These are phyloP conservation scores for Brassica hybrid DNA, from an alignment of 441 rosid genomes.

Conservation along the genomic window DNA sequence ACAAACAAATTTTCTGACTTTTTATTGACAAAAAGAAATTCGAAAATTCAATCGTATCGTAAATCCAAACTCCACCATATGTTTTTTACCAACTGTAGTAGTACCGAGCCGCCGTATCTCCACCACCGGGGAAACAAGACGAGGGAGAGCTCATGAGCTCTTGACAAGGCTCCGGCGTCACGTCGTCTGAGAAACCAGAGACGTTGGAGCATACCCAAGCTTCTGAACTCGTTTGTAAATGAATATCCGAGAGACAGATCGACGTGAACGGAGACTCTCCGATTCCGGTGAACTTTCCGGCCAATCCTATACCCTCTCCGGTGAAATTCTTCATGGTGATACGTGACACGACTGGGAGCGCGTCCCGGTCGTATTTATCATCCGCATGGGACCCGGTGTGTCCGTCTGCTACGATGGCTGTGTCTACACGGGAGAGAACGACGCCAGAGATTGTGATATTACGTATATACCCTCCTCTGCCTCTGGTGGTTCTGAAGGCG, in stretches of 20 bases:
- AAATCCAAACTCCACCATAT: constrained; percentile 30
- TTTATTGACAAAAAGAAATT: constrained; percentile 35
- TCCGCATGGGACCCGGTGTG: constrained; percentile 74
- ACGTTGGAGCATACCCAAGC: constrained; percentile 75
- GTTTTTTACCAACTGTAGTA: constrained; percentile 29
- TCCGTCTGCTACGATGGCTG: constrained; percentile 62
- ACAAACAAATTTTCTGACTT: constrained; percentile 38
- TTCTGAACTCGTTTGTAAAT: constrained; percentile 47
- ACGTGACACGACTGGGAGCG: constrained; percentile 57
- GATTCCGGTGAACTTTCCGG: constrained; percentile 76
- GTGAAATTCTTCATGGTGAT: constrained; percentile 56
- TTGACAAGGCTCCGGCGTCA: constrained; percentile 69
- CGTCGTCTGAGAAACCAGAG: constrained; percentile 65
- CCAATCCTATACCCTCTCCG: constrained; percentile 57
- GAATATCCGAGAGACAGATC: constrained; percentile 64
- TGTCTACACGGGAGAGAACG: constrained; percentile 42
- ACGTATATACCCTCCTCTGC: constrained; percentile 82
- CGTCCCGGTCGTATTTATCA: constrained; percentile 65
- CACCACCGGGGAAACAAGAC: constrained; percentile 28
- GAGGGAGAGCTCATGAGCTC: constrained; percentile 51
- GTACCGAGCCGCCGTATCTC: constrained; percentile 12
- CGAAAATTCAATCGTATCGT: constrained; percentile 38
- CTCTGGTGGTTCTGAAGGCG: constrained; percentile 68
- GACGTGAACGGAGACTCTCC: constrained; percentile 70
- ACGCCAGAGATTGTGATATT: constrained; percentile 58